Base-by-base conservation (phyloP, 2,329 filamentous ascomycete genomes). In the Beauveria sp. region DNA sequence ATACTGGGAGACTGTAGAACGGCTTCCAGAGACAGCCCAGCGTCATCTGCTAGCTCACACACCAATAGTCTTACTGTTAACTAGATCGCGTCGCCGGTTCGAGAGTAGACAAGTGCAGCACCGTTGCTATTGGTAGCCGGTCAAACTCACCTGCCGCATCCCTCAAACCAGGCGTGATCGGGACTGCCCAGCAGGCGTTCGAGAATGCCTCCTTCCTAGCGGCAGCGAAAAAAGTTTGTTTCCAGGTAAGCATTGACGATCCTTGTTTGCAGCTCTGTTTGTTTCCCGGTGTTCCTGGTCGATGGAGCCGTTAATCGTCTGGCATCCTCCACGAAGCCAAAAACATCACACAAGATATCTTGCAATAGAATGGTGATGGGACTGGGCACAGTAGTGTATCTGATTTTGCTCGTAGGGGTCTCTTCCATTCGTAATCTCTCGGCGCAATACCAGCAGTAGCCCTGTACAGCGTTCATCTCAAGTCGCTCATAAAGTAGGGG, bases 271-370 rank as follows among this genome's bases (percentile, higher is more conserved):
- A 60, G 28, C 12, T 20, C 24, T 3, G 5, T 28, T 10, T 54
- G 18, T 22, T 54, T n/a, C 18, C 28, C 31, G 31, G 6, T 5
- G 10, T 52, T 22, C 10, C 10, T 10, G 14, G 9, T 8, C 18
- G 18, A n/a, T 6, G 8, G 34, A 12, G 22, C 16, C 18, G 3
- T 22, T 9, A 16, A 10, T 24, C 9, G 34, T 20, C 28, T 8
- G 5, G 38, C 26, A 42, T 53, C 56, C n/a, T 60, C 56, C 49
- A 60, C 51, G 6, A 61, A 52, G 18, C 60, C 64, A 5, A 60
- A 60, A 43, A 64, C 51, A 31, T 60, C 52, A 18, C 61, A 63
- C 26, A 65, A 65, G 12, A 62, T 51, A 16, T 65, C 64, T 42
- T 64, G 63, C 10, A 64, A 43, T 40, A 62, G 20, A n/a, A 61